Evolutionary conservation across 1,284 basidiomycete genomes (phyloP), one percentile per base, ranked within the genome.

Genomic region (Mrakiaceae sp.): DNA sequence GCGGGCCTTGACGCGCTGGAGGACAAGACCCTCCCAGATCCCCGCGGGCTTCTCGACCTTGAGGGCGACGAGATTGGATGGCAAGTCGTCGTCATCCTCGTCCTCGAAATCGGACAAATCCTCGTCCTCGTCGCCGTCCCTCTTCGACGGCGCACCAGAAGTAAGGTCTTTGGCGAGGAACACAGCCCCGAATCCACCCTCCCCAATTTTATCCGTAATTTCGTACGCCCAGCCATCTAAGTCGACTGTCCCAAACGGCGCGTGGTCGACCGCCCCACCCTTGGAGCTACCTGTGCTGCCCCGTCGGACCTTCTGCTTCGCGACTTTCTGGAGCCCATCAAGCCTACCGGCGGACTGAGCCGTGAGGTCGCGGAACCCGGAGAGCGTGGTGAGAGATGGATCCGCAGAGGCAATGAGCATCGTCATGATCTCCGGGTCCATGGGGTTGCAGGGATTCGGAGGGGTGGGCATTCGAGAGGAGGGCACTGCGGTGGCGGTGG

Each of bases 141-240:
- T 62, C 44, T 48, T 54, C 49, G 50, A 50, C 11, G 65, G 62
- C 4, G 67, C 65, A 14, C 55, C 57, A 14, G 71, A 73, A 6
- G 72, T 72, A 8, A 77, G 67, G 64, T 81, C 79, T 47, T 78
- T 74, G 4, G 87, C 91, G 67, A 86, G 84, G 78, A 96, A 99
- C 9, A 98, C 96, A 3, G 88, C 84, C 0, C 95, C 96, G 71
- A 93, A 99, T 0, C 93, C 93, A 5, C 96, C 96, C 78, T 99
- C 95, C 5, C 96, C 96, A 39, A 99, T 81, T 76, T 98, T 98
- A 68, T 87, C 87, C 5, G 80, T 78, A 8, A 98, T 83, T 61
- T 81, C 81, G 71, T 88, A 91, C 56, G 77, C 78, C 67, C 81
- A 82, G 3, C 81, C 84, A 46, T 79, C 80, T 7, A 97, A 78